phyloP scores from a whole-genome alignment of 2,329 filamentous ascomycete genomes.

The Penicillium digitatum region DNA sequence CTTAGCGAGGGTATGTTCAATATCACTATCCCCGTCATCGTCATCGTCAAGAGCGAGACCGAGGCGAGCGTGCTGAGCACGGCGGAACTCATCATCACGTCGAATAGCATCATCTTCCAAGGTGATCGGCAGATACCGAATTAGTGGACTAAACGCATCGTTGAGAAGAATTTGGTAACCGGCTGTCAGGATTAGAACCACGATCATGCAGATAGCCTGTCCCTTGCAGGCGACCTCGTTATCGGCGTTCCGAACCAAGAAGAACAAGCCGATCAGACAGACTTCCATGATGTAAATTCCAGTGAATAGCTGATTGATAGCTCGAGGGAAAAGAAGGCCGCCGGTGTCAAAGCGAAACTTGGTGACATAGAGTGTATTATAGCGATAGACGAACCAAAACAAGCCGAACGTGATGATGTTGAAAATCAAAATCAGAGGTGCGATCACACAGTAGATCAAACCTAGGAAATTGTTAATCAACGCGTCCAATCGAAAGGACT shows the following conservation, averaged over 20 bases:
- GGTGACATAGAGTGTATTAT: slow-evolving; percentile 92
- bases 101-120: slow-evolving; percentile 91
- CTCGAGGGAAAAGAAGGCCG: slow-evolving; percentile 82
- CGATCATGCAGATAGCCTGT: slow-evolving; percentile 81
- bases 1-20: slow-evolving; percentile 47
- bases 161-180: slow-evolving; percentile 80
- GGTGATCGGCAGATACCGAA: slow-evolving; percentile 87
- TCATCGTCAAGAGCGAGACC: slow-evolving; percentile 56
- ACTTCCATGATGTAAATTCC: slow-evolving; percentile 94
- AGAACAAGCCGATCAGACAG: slow-evolving; percentile 83
- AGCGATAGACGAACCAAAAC: slow-evolving; percentile 93
- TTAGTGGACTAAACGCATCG: slow-evolving; percentile 74
- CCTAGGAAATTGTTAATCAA: slow-evolving; percentile 35
- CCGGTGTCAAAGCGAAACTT: slow-evolving; percentile 88
- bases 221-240: slow-evolving; percentile 59
- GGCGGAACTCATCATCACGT: slow-evolving; percentile 84
- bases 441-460: slow-evolving; percentile 80
- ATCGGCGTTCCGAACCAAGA: slow-evolving; percentile 62
- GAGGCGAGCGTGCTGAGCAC: slow-evolving; percentile 68
- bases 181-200: slow-evolving; percentile 65
- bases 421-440: slow-evolving; percentile 87
- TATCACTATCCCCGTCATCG: slow-evolving; percentile 36
- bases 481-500: not conserved
- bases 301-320: slow-evolving; percentile 92
- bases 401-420: slow-evolving; percentile 87